Percentiles rank a stretch among this genome's conserved stretches.
phyloP scores from a whole-genome alignment of 495 filamentous ascomycete species.

The Xylaria venustula region DNA sequence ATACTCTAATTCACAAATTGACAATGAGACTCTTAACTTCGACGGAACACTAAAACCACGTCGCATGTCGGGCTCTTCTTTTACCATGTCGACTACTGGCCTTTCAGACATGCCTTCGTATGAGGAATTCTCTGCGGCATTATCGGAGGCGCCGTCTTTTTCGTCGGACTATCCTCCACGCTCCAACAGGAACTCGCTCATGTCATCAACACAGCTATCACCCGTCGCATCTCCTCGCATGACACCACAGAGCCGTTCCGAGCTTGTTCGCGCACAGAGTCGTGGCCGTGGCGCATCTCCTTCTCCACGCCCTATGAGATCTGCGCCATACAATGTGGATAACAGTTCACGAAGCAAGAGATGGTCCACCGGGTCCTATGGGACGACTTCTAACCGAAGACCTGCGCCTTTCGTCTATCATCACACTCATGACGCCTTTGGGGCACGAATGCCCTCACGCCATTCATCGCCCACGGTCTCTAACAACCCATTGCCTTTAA shows the following conservation, averaged over 20 bases:
- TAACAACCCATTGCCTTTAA: constrained; percentile 51
- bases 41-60: constrained; percentile 44
- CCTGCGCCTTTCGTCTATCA: constrained; percentile 57
- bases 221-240: constrained; percentile 60
- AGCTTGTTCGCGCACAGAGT: constrained; percentile 57
- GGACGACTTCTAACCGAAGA: constrained; percentile 48
- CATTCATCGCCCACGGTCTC: constrained; percentile 56
- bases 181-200: constrained; percentile 56
- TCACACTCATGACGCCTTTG: constrained; percentile 50
- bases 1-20: constrained; percentile 38
- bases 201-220: constrained; percentile 58
- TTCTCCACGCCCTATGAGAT: constrained; percentile 62
- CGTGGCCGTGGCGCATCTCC: constrained; percentile 62
- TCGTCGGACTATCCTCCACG: constrained; percentile 56
- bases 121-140: constrained; percentile 56
- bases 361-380: constrained; percentile 69
- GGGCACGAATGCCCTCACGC: constrained; percentile 45
- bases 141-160: constrained; percentile 56
- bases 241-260: constrained; percentile 54
- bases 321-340: constrained; percentile 63
- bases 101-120: constrained; percentile 58
- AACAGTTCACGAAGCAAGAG: constrained; percentile 59
- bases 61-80: constrained; percentile 59
- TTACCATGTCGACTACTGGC: constrained; percentile 57
- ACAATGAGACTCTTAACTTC: constrained; percentile 39